phyloP scores from a whole-genome alignment of 257 asterid genomes.

The Orobanche coerulescens region DNA sequence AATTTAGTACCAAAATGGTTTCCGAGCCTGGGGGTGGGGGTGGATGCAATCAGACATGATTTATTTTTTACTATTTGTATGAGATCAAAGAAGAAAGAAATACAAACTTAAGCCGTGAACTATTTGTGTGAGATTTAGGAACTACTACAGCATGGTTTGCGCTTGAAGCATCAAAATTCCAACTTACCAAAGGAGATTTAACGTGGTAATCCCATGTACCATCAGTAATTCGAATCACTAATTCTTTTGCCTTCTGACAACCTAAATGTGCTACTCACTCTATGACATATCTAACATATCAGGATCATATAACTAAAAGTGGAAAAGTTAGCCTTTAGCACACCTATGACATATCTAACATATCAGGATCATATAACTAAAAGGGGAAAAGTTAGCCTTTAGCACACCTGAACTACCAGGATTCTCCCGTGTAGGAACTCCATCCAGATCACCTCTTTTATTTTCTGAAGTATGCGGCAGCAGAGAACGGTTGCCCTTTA shows the following conservation, averaged over 20 bases:
- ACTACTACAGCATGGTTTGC: background rate
- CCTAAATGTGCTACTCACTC: conserved; percentile 8
- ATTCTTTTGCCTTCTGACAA: background rate
- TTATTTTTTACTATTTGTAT: too few relatives aligned
- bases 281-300: conserved; percentile 13
- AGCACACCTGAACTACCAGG: conserved; percentile 53
- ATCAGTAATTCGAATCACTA: too few relatives aligned
- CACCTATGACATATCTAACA: conserved; percentile 48
- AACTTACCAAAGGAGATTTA: background rate
- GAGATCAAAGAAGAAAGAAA: too few relatives aligned
- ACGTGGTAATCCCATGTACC: too few relatives aligned
- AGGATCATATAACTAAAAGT: background rate
- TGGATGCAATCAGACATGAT: too few relatives aligned
- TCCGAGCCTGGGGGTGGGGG: too few relatives aligned
- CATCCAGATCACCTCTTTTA: conserved; percentile 53
- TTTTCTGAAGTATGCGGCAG: conserved; percentile 42
- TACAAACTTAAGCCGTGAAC: background rate
- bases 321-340: background rate
- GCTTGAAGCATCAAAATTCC: background rate
- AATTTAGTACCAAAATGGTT: too few relatives aligned
- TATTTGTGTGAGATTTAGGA: background rate
- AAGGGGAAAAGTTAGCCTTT: background rate
- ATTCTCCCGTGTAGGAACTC: conserved; percentile 46
- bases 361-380: background rate
- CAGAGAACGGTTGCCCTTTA: background rate